Percentiles rank a stretch among this genome's conserved stretches.
Conservation (phyloP, 345 rosid species). For the Melaleuca quinquenervia region DNA sequence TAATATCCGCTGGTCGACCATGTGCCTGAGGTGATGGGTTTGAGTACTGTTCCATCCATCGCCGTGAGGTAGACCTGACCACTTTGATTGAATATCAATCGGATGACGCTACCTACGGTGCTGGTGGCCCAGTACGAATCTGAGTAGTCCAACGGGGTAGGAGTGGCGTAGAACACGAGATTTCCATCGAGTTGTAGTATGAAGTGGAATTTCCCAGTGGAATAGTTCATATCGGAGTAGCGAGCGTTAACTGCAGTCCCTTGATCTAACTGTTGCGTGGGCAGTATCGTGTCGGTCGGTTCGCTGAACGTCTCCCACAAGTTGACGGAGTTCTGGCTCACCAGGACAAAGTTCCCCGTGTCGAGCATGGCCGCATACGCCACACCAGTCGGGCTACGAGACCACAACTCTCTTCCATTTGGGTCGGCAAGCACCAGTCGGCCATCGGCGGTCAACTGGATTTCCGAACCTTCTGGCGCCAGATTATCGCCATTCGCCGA, state of each 20-base stretch:
- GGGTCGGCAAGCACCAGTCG: slow-evolving; percentile 20
- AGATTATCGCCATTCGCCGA: slow-evolving; percentile 22
- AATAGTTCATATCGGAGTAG: slow-evolving; percentile 18
- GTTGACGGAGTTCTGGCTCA: neutral
- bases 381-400: neutral
- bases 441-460: slow-evolving; percentile 17
- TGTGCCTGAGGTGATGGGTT: neutral
- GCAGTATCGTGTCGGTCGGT: slow-evolving; percentile 46
- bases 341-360: slow-evolving; percentile 35
- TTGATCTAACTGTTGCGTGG: slow-evolving; percentile 19
- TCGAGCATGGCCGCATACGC: slow-evolving; percentile 39
- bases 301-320: slow-evolving; percentile 37
- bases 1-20: slow-evolving; percentile 8
- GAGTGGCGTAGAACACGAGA: slow-evolving; percentile 9
- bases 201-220: slow-evolving; percentile 21
- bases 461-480: slow-evolving; percentile 21
- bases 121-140: slow-evolving; percentile 15
- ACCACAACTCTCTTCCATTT: slow-evolving; percentile 17
- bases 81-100: slow-evolving; percentile 29
- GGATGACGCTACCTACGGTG: neutral
- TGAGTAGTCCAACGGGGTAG: neutral
- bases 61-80: slow-evolving; percentile 26
- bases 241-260: slow-evolving; percentile 7
- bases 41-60: slow-evolving; percentile 6
- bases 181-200: slow-evolving; percentile 15